Percentiles rank a stretch among this genome's conserved stretches.
phyloP scores from a whole-genome alignment of 2,329 filamentous ascomycete genomes.

The Cercospora brassicicola region DNA sequence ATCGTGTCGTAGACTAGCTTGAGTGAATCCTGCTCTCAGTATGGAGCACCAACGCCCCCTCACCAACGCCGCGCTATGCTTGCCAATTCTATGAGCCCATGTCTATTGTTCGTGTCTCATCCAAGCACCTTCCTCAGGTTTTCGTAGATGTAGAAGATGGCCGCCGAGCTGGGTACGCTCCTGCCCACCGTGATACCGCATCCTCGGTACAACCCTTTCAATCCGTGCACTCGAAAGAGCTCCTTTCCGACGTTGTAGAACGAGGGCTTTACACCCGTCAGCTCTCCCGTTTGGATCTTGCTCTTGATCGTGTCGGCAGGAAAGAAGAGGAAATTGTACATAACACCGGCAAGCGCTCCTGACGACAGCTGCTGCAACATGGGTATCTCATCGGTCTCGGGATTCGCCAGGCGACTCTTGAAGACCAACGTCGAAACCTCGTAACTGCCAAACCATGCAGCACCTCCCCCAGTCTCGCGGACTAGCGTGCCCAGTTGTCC shows the following conservation, averaged over 20 bases:
- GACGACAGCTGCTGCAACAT: conserved; percentile 85
- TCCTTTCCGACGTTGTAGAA: conserved; percentile 71
- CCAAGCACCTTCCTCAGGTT: conserved; percentile 69
- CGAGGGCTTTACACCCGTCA: conserved; percentile 51
- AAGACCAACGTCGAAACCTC: conserved; percentile 73
- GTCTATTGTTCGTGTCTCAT: conserved; percentile 5
- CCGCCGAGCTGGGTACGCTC: conserved; percentile 91
- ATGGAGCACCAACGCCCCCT: background rate
- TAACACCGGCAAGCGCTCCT: conserved; percentile 83
- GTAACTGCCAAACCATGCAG: conserved; percentile 93
- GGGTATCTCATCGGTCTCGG: conserved; percentile 59
- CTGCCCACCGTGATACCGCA: conserved; percentile 90
- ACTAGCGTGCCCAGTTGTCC: conserved; percentile 92
- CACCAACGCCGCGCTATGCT: conserved; percentile 11
- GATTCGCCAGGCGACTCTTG: conserved; percentile 46
- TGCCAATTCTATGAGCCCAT: background rate
- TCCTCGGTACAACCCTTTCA: conserved; percentile 85
- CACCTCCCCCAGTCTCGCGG: conserved; percentile 86
- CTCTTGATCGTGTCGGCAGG: conserved; percentile 97
- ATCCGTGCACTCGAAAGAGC: conserved; percentile 78
- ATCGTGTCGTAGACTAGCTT: background rate
- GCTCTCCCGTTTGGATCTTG: conserved; percentile 85
- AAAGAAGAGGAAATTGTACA: conserved; percentile 96
- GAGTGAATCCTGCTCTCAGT: background rate
- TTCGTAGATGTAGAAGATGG: conserved; percentile 96